Conservation (phyloP, 495 filamentous ascomycete genomes). For the Bathelium albidoporum region DNA sequence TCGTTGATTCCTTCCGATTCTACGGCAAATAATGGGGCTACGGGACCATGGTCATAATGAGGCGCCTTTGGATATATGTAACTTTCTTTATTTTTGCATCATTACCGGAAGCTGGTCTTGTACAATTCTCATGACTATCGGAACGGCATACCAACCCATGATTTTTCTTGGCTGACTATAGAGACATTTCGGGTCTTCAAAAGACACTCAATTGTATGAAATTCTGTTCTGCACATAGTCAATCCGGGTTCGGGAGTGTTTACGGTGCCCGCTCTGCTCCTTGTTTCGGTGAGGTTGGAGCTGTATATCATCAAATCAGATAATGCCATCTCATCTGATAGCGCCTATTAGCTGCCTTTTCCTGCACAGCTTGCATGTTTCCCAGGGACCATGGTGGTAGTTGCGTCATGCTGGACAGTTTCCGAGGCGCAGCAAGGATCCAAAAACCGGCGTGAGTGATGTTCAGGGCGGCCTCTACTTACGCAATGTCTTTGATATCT, state of each 20-base stretch:
- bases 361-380: neutral
- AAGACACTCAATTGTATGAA: neutral
- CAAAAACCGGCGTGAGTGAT: neutral
- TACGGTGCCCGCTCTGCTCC: neutral
- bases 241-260: too few species aligned
- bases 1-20: neutral
- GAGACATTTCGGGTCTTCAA: neutral
- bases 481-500: too few species aligned
- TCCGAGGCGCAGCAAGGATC: neutral
- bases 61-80: too few species aligned
- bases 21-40: neutral
- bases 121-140: neutral
- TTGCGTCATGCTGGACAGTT: neutral
- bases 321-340: neutral
- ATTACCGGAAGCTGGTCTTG: neutral
- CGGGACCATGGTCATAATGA: too few species aligned
- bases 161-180: neutral
- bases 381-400: neutral
- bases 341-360: neutral
- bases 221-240: too few species aligned
- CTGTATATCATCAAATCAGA: too few species aligned
- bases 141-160: neutral
- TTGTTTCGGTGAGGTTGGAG: neutral
- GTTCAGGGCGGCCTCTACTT: neutral
- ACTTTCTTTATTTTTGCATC: neutral